Conservation (phyloP, 2,329 filamentous ascomycete genomes). For the Paraphaeosphaeria minitans region DNA sequence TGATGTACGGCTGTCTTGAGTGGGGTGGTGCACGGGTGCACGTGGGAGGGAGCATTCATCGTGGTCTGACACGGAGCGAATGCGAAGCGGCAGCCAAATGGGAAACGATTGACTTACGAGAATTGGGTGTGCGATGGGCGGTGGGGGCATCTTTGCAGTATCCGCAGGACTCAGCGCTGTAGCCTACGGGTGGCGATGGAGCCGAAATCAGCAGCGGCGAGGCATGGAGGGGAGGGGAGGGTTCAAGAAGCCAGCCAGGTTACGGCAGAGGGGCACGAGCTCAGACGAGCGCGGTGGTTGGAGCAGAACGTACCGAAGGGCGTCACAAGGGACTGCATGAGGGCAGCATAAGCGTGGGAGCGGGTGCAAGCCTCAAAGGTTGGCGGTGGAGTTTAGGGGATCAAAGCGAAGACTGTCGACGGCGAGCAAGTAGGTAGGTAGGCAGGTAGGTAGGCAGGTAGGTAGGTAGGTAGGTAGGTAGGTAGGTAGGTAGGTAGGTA, state of each 20-base stretch:
- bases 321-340: conserved; percentile 50
- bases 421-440: too few species aligned
- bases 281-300: conserved; percentile 41
- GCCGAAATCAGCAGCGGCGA: conserved; percentile 27
- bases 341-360: conserved; percentile 49
- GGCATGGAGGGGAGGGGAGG: not conserved
- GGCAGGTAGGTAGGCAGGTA: too few species aligned
- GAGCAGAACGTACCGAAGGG: conserved; percentile 49
- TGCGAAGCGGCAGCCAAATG: conserved; percentile 9
- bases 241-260: conserved; percentile 13
- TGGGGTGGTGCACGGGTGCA: conserved; percentile 16
- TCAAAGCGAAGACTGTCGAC: conserved; percentile 9
- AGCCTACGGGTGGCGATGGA: conserved; percentile 49
- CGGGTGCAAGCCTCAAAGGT: conserved; percentile 26
- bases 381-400: conserved; percentile 21
- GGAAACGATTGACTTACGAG: conserved; percentile 51
- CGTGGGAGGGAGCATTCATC: conserved; percentile 30
- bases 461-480: too few species aligned
- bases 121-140: conserved; percentile 54
- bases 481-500: too few species aligned
- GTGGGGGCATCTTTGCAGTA: conserved; percentile 56
- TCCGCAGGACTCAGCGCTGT: conserved; percentile 55
- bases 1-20: not conserved
- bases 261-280: conserved; percentile 49
- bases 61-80: conserved; percentile 21